Evolutionary conservation across 2,329 filamentous ascomycete species (phyloP), one percentile per base, ranked within the genome.

Genomic region (Blastomyces silverae): DNA sequence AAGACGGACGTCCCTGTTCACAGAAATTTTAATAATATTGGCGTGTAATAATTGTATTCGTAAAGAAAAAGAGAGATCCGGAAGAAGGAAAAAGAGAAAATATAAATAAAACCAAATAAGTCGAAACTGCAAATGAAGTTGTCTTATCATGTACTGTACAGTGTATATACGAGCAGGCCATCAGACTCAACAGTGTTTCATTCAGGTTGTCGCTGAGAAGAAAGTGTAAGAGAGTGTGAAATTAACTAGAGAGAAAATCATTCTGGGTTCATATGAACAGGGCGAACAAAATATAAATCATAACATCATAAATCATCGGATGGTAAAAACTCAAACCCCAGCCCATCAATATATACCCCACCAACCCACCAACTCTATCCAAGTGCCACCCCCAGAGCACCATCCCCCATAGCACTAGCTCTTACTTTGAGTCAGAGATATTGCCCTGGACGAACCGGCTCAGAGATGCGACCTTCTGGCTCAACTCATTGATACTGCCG

Each of bases 371-470:
- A 13, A 5, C 13, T 52, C 48, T 13, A 52, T 25, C 48, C 22
- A 52, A 52, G 8, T 34, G 5, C 31, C 34, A 37, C 3, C 34
- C 34, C 10, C 10, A 1, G 7, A 10, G 34, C 7, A 37, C 34
- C 7, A 37, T 37, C 2, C 10, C 31, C 34, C 7, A 10, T 31
- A 8, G 17, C 34, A 20, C 53, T 13, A 34, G 17, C 39, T 34
- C 25, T 50, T 15, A 61, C 11, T 48, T 48, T 15, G 22, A 8
- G 3, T 31, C 42, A 46, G 58, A 37, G 37, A 62, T 48, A 59
- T 59, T 62, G 20, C 61, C 34, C 52, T 65, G 67, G 15, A 69
- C 67, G 37, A 69, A 67, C 44, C 67, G 70, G 55, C 69, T 70
- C 60, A 65, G 53, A 42, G 56, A 60, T 7, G 66, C 66, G n/a